Evolutionary conservation across 2,329 filamentous ascomycete genomes (phyloP), one percentile per base, ranked within the genome.

Genomic region (Colletotrichum lini): DNA sequence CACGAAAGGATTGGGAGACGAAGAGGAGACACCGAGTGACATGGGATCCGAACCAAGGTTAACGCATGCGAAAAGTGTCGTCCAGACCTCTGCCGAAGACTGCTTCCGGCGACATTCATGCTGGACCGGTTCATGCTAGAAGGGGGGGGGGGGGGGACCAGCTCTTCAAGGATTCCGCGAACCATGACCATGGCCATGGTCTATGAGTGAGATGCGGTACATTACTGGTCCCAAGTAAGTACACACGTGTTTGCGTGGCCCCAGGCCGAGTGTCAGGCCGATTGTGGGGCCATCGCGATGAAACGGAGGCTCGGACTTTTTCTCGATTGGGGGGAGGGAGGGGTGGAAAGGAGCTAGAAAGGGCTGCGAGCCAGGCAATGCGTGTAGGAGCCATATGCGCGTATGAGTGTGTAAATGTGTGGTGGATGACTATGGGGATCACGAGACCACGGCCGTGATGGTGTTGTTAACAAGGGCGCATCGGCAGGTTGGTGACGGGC

Each of bases 241-340:
- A 35, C 30, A 35, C 30, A 8, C 4, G 30, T 35, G 7, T 35
- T 35, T 35, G 47, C 26, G 47, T 60, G 61, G 54, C 42, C 42
- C 38, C 21, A 60, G 60, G 49, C 54, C 49, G 49, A 49, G 66
- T 57, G 49, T 67, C 49, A 21, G 15, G n/a, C 35, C 56, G 21
- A 40, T 30, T 30, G 10, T 61, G 45, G 63, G 26, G n/a, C 13
- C 58, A 38, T 38, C 30, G 59, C 59, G 21, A 42, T 72, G 69
- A 72, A 72, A 72, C 69, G 53, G 53, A 72, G 69, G 69, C 69
- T 63, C 69, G 69, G 61, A 59, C 65, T 53, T 38, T 54, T 57
- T 15, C 12, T 38, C 35, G 9, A 38, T 38, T 38, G 8, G 35
- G 7, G 9, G 35, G 2, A 2, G 2, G 9, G 30, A 2, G 30